Percentiles rank a stretch among this genome's conserved stretches.
Evolutionary conservation across 495 filamentous ascomycete species (phyloP).

Genomic region (Penicillium lagena): DNA sequence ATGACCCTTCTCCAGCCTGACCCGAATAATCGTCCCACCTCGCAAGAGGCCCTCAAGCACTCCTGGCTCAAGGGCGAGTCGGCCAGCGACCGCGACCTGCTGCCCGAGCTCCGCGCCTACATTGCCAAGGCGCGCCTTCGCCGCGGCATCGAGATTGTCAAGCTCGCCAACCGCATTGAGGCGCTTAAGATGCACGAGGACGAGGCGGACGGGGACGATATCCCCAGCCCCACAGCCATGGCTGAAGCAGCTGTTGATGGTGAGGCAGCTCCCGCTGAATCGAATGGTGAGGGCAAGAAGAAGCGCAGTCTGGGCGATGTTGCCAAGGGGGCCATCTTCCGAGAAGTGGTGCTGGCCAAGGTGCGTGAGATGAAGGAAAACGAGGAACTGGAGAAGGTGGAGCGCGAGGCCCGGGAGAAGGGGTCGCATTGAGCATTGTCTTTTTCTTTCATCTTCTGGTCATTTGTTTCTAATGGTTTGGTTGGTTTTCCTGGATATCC

Average conservation of each 20-base stretch:
- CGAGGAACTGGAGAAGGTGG: conserved; percentile 65
- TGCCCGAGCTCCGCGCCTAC: conserved; percentile 94
- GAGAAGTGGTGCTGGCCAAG: conserved; percentile 95
- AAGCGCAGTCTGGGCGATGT: conserved; percentile 66
- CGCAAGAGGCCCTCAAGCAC: conserved; percentile 77
- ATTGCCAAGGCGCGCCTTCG: conserved; percentile 84
- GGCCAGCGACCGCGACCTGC: conserved; percentile 89
- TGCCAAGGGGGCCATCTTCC: conserved; percentile 88
- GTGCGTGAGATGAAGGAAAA: conserved; percentile 87
- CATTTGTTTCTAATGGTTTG: conserved; percentile 3
- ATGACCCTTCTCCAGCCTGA: conserved; percentile 70
- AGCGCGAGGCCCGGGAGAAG: conserved; percentile 44
- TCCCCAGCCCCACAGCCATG: conserved; percentile 51
- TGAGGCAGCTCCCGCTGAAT: background rate
- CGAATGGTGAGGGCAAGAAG: conserved; percentile 22
- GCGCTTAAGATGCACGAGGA: conserved; percentile 93
- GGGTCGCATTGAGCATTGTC: conserved; percentile 16
- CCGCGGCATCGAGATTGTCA: conserved; percentile 94
- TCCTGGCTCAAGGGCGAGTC: conserved; percentile 86
- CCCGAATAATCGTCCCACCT: conserved; percentile 70
- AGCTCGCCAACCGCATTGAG: conserved; percentile 95
- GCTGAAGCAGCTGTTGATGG: conserved; percentile 14
- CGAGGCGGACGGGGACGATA: conserved; percentile 69
- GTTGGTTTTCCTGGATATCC: background rate
- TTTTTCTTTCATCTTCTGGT: conserved; percentile 4